Percentiles rank a stretch among this genome's conserved stretches.
Evolutionary conservation across 805 yeast species (phyloP).

Genomic region (Blastobotrys robertii): DNA sequence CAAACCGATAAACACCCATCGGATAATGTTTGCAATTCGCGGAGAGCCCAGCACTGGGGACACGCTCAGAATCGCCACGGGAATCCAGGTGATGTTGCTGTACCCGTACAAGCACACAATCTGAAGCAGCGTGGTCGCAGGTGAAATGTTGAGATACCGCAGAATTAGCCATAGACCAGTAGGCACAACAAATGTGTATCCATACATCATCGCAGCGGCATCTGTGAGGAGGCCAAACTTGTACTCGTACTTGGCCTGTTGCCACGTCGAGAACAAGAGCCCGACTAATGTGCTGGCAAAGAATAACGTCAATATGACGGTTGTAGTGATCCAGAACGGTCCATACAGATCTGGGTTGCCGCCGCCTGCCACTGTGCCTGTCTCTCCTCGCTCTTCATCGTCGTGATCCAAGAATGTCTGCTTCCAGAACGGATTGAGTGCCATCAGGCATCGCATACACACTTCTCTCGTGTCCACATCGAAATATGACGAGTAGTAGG

Average conservation of each 20-base stretch:
- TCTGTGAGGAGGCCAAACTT: constrained; percentile 53
- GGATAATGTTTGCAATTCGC: constrained; percentile 35
- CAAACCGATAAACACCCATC: constrained; percentile 51
- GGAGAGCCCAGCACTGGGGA: constrained; percentile 39
- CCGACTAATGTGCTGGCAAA: constrained; percentile 65
- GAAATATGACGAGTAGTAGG: constrained; percentile 55
- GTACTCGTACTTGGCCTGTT: constrained; percentile 43
- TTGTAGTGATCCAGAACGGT: constrained; percentile 82
- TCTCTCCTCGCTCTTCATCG: constrained; percentile 21
- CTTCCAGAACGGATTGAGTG: constrained; percentile 44
- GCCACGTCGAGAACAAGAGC: constrained; percentile 40
- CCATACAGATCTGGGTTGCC: constrained; percentile 69
- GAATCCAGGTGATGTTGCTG: constrained; percentile 77
- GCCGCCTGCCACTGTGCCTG: constrained; percentile 29
- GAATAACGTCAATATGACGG: constrained; percentile 65
- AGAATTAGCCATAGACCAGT: constrained; percentile 40
- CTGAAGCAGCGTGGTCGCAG: constrained; percentile 36
- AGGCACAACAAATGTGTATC: constrained; percentile 66
- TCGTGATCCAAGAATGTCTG: constrained; percentile 20
- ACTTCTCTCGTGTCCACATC: constrained; percentile 62
- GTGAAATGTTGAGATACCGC: constrained; percentile 47
- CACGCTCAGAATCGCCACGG: constrained; percentile 56
- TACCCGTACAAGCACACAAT: constrained; percentile 76
- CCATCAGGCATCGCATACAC: constrained; percentile 39
- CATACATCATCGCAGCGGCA: constrained; percentile 63